phyloP scores from a whole-genome alignment of 805 yeast species.

The Candida quercuum region DNA sequence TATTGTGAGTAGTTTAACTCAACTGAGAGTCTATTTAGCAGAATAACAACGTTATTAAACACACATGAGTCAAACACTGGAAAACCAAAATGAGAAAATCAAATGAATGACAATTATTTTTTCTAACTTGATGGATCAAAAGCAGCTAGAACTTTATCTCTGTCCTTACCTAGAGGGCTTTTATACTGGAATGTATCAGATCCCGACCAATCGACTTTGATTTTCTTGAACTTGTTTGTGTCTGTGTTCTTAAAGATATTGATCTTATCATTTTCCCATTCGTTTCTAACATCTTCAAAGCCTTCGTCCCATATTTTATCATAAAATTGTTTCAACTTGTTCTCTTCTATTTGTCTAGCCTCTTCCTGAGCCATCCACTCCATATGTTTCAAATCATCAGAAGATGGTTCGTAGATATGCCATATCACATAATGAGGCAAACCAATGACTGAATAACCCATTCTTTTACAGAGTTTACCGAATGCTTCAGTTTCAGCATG shows the following conservation, averaged over 20 bases:
- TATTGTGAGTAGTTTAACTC: no score
- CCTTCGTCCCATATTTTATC: constrained; percentile 74
- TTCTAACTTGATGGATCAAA: constrained; percentile 20
- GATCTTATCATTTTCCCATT: constrained; percentile 70
- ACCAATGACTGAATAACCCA: constrained; percentile 88
- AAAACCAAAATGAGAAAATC: not conserved
- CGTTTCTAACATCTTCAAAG: constrained; percentile 67
- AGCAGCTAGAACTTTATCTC: constrained; percentile 25
- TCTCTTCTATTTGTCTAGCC: constrained; percentile 57
- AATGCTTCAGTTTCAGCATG: constrained; percentile 99
- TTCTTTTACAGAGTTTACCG: constrained; percentile 80
- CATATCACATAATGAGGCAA: constrained; percentile 93
- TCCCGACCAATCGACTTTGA: constrained; percentile 70
- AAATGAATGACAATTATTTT: not conserved
- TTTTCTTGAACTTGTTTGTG: constrained; percentile 39
- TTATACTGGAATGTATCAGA: constrained; percentile 33
- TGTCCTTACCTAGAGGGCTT: constrained; percentile 17
- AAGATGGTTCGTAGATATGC: constrained; percentile 95
- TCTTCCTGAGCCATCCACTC: constrained; percentile 90
- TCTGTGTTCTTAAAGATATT: constrained; percentile 78
- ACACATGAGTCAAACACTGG: no score
- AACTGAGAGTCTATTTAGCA: no score
- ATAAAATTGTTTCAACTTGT: constrained; percentile 57
- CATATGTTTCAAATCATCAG: constrained; percentile 85
- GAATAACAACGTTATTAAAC: no score